These are phyloP conservation scores for Neurospora sublineolata DNA, from an alignment of 495 filamentous ascomycete species.

Conservation along the genomic window DNA sequence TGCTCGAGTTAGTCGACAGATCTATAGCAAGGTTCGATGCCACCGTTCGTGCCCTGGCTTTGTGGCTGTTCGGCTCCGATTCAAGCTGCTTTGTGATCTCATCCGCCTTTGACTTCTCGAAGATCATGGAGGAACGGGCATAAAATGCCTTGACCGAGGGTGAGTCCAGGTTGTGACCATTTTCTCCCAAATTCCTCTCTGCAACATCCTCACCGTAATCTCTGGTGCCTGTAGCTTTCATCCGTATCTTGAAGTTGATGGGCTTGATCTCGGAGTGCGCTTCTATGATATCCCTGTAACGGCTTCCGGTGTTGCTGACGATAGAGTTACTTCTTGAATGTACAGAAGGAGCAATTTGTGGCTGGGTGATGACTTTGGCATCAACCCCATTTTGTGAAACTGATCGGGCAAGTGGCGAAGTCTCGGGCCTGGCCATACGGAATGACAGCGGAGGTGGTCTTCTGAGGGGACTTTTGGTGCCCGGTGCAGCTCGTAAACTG, in stretches of 20 bases:
- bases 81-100: background rate
- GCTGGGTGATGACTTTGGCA: slow-evolving; percentile 10
- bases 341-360: background rate
- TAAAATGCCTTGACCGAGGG: slow-evolving; percentile 22
- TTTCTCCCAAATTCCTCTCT: slow-evolving; percentile 37
- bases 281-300: slow-evolving; percentile 40
- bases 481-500: background rate
- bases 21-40: background rate
- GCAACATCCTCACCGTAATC: slow-evolving; percentile 47
- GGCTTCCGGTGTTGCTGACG: slow-evolving; percentile 10
- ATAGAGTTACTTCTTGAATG: slow-evolving; percentile 14
- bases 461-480: slow-evolving; percentile 5
- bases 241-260: slow-evolving; percentile 30
- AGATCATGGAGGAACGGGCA: slow-evolving; percentile 2
- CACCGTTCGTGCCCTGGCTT: background rate
- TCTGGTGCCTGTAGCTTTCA: slow-evolving; percentile 33
- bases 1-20: background rate
- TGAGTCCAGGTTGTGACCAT: slow-evolving; percentile 20
- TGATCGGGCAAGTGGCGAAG: slow-evolving; percentile 4
- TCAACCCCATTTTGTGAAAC: slow-evolving; percentile 4
- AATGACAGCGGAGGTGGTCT: slow-evolving; percentile 20
- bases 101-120: slow-evolving; percentile 2
- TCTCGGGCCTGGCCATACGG: slow-evolving; percentile 5
- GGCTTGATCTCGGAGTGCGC: slow-evolving; percentile 39
- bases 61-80: background rate